Evolutionary conservation across 73 alveolate species (phyloP).

Genomic region (Paramecium biaurelia): DNA sequence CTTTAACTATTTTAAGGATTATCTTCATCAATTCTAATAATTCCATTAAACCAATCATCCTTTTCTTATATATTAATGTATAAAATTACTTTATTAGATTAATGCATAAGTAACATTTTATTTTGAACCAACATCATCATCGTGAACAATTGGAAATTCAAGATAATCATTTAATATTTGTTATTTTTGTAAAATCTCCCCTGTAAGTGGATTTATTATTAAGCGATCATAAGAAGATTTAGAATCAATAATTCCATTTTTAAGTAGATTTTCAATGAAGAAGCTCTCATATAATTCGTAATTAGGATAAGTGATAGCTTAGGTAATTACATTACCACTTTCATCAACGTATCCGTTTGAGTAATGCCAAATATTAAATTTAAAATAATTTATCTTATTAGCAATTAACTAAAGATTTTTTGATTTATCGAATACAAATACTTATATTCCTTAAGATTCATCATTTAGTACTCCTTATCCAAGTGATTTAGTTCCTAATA

Average conservation of each 20-base stretch:
- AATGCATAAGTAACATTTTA: background rate
- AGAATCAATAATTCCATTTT: background rate
- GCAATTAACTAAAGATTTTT: background rate
- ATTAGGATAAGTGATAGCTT: background rate
- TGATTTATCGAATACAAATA: background rate
- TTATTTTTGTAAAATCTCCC: background rate
- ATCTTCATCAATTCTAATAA: background rate
- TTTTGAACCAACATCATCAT: slow-evolving; percentile 15
- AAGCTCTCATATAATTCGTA: background rate
- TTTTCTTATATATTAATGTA: background rate
- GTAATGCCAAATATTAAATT: slow-evolving; percentile 24
- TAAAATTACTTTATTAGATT: background rate
- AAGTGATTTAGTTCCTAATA: background rate
- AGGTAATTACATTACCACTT: background rate
- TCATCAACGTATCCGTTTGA: slow-evolving; percentile 18
- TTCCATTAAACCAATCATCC: slow-evolving; percentile 39
- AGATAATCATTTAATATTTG: background rate
- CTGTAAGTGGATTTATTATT: slow-evolving; percentile 12
- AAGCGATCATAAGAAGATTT: background rate
- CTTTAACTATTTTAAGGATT: background rate
- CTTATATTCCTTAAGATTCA: background rate
- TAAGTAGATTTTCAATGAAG: background rate
- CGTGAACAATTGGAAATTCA: slow-evolving; percentile 31
- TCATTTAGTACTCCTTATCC: background rate
- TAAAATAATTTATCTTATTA: background rate